Evolutionary conservation across 202 grass and related monocot species (phyloP).

Genomic region (Saccharum hybrid): DNA sequence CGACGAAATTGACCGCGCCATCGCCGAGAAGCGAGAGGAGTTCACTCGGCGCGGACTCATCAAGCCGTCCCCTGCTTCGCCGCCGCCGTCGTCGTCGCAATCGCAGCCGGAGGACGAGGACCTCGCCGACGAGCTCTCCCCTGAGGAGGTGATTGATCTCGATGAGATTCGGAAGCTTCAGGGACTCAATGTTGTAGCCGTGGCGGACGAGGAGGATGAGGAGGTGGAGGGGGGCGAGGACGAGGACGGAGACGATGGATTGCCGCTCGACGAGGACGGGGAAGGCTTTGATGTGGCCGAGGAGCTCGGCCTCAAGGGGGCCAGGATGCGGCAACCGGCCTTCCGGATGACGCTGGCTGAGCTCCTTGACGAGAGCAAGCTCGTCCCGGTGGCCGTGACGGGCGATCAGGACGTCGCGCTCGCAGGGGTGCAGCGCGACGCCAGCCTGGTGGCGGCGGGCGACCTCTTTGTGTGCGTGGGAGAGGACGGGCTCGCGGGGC

Average conservation of each 20-base stretch:
- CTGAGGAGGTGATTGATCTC: conserved; percentile 84
- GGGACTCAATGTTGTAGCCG: conserved; percentile 50
- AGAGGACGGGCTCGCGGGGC: conserved; percentile 60
- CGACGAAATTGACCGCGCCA: conserved; percentile 79
- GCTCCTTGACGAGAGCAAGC: conserved; percentile 91
- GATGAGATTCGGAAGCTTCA: conserved; percentile 81
- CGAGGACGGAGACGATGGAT: conserved; percentile 37
- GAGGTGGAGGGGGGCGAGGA: conserved; percentile 6
- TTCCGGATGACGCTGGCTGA: conserved; percentile 91
- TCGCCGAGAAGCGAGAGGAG: conserved; percentile 78
- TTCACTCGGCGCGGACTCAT: conserved; percentile 68
- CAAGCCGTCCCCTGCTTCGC: conserved; percentile 50
- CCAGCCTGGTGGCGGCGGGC: conserved; percentile 74
- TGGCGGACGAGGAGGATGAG: conserved; percentile 42
- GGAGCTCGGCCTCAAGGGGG: conserved; percentile 57
- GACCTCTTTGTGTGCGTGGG: conserved; percentile 79
- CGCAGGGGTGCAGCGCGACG: conserved; percentile 69
- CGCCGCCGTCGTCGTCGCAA: conserved; percentile 19
- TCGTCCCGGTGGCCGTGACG: conserved; percentile 76
- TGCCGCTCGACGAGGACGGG: conserved; percentile 56
- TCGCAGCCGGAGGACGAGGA: conserved; percentile 43
- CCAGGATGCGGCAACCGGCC: conserved; percentile 55
- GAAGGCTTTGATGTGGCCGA: conserved; percentile 52
- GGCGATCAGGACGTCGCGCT: conserved; percentile 85
- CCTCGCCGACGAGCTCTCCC: conserved; percentile 65